phyloP scores from a whole-genome alignment of 768 basidiomycete species.

The Tylopilus balloui region DNA sequence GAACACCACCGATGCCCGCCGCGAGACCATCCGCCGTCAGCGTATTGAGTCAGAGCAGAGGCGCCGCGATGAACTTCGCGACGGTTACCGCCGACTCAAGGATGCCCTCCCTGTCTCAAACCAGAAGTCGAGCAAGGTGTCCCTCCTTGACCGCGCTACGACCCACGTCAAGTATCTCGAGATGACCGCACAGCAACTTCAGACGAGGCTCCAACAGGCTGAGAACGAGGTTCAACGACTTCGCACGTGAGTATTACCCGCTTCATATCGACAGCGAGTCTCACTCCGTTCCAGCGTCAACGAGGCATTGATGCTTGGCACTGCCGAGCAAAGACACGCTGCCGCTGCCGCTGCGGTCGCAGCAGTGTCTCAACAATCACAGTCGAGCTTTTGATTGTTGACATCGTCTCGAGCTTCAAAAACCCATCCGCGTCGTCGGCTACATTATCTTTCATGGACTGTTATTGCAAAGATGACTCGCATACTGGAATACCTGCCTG shows the following conservation, averaged over 20 bases:
- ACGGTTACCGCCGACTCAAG: constrained; percentile 88
- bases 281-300: constrained; percentile 50
- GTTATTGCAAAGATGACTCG: constrained; percentile 36
- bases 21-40: constrained; percentile 87
- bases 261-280: background rate
- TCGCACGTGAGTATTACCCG: constrained; percentile 42
- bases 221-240: constrained; percentile 79
- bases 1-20: constrained; percentile 61
- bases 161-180: constrained; percentile 86
- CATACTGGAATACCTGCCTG: constrained; percentile 52
- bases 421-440: constrained; percentile 25
- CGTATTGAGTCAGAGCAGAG: constrained; percentile 94
- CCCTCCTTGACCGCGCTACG: constrained; percentile 82
- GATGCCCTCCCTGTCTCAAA: constrained; percentile 84
- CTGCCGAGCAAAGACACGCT: constrained; percentile 68
- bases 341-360: constrained; percentile 53
- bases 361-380: constrained; percentile 43
- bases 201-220: constrained; percentile 70
- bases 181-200: constrained; percentile 69
- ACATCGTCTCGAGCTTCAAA: constrained; percentile 22
- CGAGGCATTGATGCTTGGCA: constrained; percentile 85
- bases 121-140: constrained; percentile 92
- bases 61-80: constrained; percentile 87
- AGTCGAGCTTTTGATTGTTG: constrained; percentile 44
- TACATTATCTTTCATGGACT: constrained; percentile 37